A percentile compares a stretch with the other conserved stretches of the same genome.
phyloP scores from a whole-genome alignment of 192 early-diverging fungal genomes.

The Podila clonocystis region DNA sequence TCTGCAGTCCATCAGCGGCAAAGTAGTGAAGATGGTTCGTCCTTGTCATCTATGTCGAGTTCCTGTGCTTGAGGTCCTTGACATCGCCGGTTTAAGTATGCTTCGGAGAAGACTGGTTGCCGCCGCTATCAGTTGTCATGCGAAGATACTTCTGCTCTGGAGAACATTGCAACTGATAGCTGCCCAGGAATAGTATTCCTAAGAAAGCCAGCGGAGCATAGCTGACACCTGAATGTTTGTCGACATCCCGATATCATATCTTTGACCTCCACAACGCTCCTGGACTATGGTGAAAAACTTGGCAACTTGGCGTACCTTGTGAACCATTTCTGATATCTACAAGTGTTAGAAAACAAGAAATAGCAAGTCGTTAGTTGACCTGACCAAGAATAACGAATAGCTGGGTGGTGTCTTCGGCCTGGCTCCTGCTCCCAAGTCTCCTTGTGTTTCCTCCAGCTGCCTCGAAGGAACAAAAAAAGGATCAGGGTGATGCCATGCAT shows the following conservation, averaged over 20 bases:
- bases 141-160: too few species aligned
- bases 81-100: too few species aligned
- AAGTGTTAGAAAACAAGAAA: not conserved
- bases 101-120: too few species aligned
- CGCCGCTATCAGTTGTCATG: too few species aligned
- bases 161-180: too few species aligned
- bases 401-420: not conserved
- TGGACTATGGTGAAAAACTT: not conserved
- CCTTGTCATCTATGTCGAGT: too few species aligned
- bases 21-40: too few species aligned
- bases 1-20: too few species aligned
- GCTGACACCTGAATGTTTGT: too few species aligned
- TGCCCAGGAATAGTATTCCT: too few species aligned
- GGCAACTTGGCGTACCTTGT: slow-evolving; percentile 38
- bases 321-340: slow-evolving; percentile 57
- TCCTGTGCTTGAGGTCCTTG: too few species aligned
- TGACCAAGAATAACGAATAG: not conserved
- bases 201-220: too few species aligned
- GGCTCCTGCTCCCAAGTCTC: not conserved
- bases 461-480: not conserved
- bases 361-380: not conserved
- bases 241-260: not conserved
- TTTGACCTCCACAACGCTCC: not conserved
- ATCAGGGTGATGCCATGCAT: slow-evolving; percentile 3
- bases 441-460: not conserved